phyloP scores from a whole-genome alignment of 768 basidiomycete genomes.

The Psilocybe subaeruginosa region DNA sequence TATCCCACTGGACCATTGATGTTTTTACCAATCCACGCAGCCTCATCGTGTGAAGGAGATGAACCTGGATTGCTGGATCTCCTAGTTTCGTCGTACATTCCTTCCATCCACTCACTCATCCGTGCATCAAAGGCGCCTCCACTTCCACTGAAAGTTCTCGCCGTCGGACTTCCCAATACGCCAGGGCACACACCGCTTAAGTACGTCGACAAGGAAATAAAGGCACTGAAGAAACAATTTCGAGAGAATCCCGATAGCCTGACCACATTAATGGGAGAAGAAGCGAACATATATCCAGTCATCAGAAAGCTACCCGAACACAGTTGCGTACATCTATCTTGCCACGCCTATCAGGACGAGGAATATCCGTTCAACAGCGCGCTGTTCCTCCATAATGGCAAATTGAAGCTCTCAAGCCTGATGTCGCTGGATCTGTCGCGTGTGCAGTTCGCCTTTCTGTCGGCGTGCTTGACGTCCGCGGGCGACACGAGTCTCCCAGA shows the following conservation, averaged over 20 bases:
- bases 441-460: slow-evolving; percentile 4
- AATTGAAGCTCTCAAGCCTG: neutral
- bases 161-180: slow-evolving; percentile 2
- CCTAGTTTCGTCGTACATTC: slow-evolving; percentile 2
- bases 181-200: neutral
- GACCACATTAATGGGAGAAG: neutral
- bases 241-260: neutral
- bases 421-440: slow-evolving; percentile 5
- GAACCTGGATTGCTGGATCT: neutral
- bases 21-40: slow-evolving; percentile 6
- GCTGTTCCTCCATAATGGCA: neutral
- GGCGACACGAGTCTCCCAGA: slow-evolving; percentile 1
- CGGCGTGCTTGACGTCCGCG: slow-evolving; percentile 5
- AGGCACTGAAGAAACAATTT: neutral
- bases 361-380: slow-evolving; percentile 8
- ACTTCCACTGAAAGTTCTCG: neutral
- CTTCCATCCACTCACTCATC: slow-evolving; percentile 5
- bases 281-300: neutral
- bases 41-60: slow-evolving; percentile 3
- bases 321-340: neutral
- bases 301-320: slow-evolving; percentile 2
- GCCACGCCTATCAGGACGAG: slow-evolving; percentile 6
- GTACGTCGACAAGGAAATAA: slow-evolving; percentile 1
- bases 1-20: slow-evolving; percentile 2
- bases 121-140: slow-evolving; percentile 1